Evolutionary conservation across 1,284 basidiomycete species (phyloP), one percentile per base, ranked within the genome.

Genomic region (Leccinum solheimii): DNA sequence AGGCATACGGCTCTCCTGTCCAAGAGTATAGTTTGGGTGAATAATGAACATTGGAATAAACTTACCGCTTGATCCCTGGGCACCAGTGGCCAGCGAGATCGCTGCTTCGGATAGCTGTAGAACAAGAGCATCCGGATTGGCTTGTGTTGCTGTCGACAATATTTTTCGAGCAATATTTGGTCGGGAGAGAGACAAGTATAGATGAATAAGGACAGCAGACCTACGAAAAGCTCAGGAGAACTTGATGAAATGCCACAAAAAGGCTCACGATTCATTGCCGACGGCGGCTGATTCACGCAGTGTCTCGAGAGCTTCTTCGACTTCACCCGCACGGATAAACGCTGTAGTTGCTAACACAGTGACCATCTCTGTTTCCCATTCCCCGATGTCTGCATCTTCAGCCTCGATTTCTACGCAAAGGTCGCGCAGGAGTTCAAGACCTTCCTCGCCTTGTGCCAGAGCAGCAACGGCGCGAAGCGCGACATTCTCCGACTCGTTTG

Each of bases 221-320:
- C 94, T 96, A 53, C 49, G 11, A 62, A 58, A 10, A 53, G 56
- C 32, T 36, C 2, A 9, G 43, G 32, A 30, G 16, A 13, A 27
- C 45, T 14, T 14, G 50, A 54, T 36, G 51, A 36, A 62, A 57
- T 68, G 59, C 21, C 56, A 26, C 19, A 30, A 38, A 11, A 57
- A 23, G 48, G 80, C 92, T 70, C 75, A 96, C 94, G 92, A 62
- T 64, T 76, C 72, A 19, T 70, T 66, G 1, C 72, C 68, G 0
- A 65, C 48, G 14, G 92, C 80, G 92, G 94, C 58, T 40, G 88
- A 87, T 30, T 84, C 80, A 13, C 88, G 86, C 30, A 97, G 81
- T 0, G 92, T 94, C 73, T 96, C 94, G 30, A 97, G 79, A 0
- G 94, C 94, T 77, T 97, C 95, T 76, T 97, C 94, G 16, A 90